Conservation (phyloP, 2,329 filamentous ascomycete genomes). For the Stemphylium lycopersici region DNA sequence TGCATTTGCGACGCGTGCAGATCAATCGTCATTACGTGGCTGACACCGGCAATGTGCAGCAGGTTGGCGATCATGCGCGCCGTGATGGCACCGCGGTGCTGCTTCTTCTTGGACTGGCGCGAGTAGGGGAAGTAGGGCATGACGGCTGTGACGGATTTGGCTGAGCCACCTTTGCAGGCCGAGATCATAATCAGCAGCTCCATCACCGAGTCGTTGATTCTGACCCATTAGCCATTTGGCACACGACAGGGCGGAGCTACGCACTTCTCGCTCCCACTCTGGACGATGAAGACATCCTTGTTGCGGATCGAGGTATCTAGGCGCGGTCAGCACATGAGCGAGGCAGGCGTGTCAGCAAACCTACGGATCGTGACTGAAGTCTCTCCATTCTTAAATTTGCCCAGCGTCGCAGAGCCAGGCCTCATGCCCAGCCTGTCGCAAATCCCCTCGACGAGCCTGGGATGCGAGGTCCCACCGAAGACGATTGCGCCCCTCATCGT, state of each 20-base stretch:
- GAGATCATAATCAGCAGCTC: conserved; percentile 99
- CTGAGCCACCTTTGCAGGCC: conserved; percentile 96
- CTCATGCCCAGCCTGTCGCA: conserved; percentile 69
- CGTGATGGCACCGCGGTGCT: conserved; percentile 92
- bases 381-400: conserved; percentile 73
- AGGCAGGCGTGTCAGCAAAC: conserved; percentile 19
- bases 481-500: conserved; percentile 71
- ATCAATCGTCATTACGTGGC: conserved; percentile 97
- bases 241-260: conserved; percentile 22
- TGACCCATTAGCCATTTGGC: conserved; percentile 39
- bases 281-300: conserved; percentile 98
- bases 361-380: conserved; percentile 70
- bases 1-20: conserved; percentile 96
- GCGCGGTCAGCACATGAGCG: conserved; percentile 22
- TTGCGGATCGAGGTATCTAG: conserved; percentile 78
- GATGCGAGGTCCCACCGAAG: conserved; percentile 71
- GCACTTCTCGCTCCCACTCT: conserved; percentile 86
- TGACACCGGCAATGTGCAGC: conserved; percentile 88
- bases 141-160: conserved; percentile 95
- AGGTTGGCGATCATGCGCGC: conserved; percentile 97
- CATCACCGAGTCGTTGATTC: conserved; percentile 98
- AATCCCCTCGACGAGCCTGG: conserved; percentile 67
- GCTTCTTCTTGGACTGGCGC: conserved; percentile 98
- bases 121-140: conserved; percentile 99
- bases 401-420: conserved; percentile 64